Base-by-base conservation (phyloP, 331 rosid species). In the Phaseolus coccineus region DNA sequence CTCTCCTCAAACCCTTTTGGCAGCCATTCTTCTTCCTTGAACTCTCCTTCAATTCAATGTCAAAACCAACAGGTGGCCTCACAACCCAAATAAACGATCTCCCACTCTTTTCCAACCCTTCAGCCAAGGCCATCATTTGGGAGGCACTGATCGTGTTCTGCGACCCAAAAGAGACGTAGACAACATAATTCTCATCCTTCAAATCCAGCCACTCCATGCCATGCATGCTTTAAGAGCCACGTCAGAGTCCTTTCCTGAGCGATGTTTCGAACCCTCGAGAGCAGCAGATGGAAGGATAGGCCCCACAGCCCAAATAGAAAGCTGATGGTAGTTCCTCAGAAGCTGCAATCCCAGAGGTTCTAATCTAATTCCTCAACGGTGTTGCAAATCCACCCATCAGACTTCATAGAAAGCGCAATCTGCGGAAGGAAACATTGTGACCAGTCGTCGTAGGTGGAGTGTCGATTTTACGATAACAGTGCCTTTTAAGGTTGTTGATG, bases 151-250 rank as follows among this genome's bases (percentile, higher is more conserved):
- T 86, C 0, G 97, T 85, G 86, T 91, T 86, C 84, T 91, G 93
- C 14, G 98, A 93, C 14, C 98, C 98, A 76, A 93, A 91, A 0
- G 89, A 89, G 31, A 93, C 74, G 74, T 89, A 91, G 3, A 93
- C 52, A 58, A 93, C 97, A 2, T 90, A 91, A 2, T 16, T 33
- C 0, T 33, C 53, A 5, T 27, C 59, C 3, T 91, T 89, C 12
- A 14, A 56, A 55, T 91, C 74, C 0, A 93, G 81, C 97, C 94
- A 93, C 22, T 86, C 80, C 0, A 83, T 19, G 22, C 22, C 22
- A 19, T 61, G 81, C 90, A 88, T 25, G 73, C 64, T 53, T 88
- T 87, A 1, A 79, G 46, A 0, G 88, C n/a, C 6, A 88, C 53
- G 6, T 85, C 90, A 3, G 76, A 24, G 74, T 75, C 83, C 70